Evolutionary conservation across 805 yeast genomes (phyloP).

Genomic region (Vanderwaltozyma polyspora): DNA sequence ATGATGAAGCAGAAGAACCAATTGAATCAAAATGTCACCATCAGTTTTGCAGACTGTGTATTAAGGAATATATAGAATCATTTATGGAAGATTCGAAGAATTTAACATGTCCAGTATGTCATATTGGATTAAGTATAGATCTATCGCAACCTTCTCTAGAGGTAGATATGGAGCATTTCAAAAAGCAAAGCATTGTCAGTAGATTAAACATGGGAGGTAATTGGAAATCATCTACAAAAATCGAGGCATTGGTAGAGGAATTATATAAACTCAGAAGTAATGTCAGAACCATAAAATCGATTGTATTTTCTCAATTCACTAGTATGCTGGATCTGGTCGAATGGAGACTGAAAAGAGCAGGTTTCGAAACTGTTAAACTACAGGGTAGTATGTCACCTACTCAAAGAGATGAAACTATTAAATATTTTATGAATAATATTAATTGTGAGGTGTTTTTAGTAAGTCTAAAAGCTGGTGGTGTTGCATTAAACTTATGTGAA

Average conservation of each 20-base stretch:
- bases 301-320: slow-evolving; percentile 95
- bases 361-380: slow-evolving; percentile 84
- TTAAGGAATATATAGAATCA: slow-evolving; percentile 80
- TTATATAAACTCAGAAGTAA: slow-evolving; percentile 78
- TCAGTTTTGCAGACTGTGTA: slow-evolving; percentile 83
- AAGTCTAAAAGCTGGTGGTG: slow-evolving; percentile 97
- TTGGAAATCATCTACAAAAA: slow-evolving; percentile 93
- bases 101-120: slow-evolving; percentile 91
- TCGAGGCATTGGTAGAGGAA: slow-evolving; percentile 92
- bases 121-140: slow-evolving; percentile 84
- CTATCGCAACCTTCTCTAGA: slow-evolving; percentile 76
- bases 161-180: slow-evolving; percentile 41
- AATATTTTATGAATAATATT: slow-evolving; percentile 85
- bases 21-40: slow-evolving; percentile 92
- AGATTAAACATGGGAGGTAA: slow-evolving; percentile 76
- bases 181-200: slow-evolving; percentile 62
- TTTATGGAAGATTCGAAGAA: slow-evolving; percentile 45
- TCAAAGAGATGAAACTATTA: slow-evolving; percentile 85
- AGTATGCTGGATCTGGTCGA: slow-evolving; percentile 93
- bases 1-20: slow-evolving; percentile 97
- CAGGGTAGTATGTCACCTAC: slow-evolving; percentile 97
- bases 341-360: slow-evolving; percentile 91
- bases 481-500: slow-evolving; percentile 89
- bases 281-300: slow-evolving; percentile 80
- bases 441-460: slow-evolving; percentile 89